Evolutionary conservation across 805 yeast species (phyloP).

Genomic region (Candida easanensis): DNA sequence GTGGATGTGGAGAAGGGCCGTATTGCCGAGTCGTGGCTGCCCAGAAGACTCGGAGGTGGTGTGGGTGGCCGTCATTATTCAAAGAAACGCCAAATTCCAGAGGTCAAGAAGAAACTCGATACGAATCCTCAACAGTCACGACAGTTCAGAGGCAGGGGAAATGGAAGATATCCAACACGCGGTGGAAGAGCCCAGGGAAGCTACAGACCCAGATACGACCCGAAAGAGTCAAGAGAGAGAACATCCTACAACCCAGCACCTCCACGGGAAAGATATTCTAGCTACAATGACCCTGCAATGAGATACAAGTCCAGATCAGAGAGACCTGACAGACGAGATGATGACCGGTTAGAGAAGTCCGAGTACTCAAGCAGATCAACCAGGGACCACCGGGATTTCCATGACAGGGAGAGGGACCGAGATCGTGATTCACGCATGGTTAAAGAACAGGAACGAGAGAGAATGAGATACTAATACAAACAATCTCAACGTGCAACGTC

Average conservation of each 20-base stretch:
- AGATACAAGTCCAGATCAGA: constrained; percentile 12
- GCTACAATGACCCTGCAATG: neutral
- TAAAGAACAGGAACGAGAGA: constrained; percentile 22
- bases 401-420: constrained; percentile 25
- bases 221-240: constrained; percentile 11
- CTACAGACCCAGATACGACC: constrained; percentile 12
- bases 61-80: constrained; percentile 80
- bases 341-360: constrained; percentile 15
- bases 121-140: constrained; percentile 1
- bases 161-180: constrained; percentile 7
- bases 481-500: neutral
- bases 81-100: constrained; percentile 25
- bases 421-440: constrained; percentile 22
- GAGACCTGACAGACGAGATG: constrained; percentile 12
- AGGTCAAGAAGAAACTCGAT: constrained; percentile 10
- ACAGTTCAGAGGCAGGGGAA: constrained; percentile 5
- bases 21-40: constrained; percentile 62
- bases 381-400: constrained; percentile 23
- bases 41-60: constrained; percentile 85
- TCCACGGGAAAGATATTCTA: neutral
- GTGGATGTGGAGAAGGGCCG: constrained; percentile 75
- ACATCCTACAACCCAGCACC: neutral
- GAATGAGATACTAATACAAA: constrained; percentile 4
- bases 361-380: constrained; percentile 25
- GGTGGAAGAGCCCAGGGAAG: constrained; percentile 13